Conservation (phyloP, 2,329 filamentous ascomycete genomes). For the Fusarium mangiferae region DNA sequence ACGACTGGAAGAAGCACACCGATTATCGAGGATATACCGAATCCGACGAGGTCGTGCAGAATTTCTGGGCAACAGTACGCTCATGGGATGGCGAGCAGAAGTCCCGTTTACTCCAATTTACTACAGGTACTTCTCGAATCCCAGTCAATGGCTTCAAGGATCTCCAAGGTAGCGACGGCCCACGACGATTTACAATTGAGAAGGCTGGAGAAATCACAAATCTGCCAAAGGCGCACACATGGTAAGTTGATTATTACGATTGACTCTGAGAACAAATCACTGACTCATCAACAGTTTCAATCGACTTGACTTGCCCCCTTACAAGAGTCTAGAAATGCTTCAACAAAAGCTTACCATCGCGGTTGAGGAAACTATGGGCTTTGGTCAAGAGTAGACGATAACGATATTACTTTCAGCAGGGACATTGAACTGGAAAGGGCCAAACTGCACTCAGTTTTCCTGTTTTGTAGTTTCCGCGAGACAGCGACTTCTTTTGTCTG, state of each 20-base stretch:
- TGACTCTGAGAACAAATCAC: conserved; percentile 13
- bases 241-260: conserved; percentile 68
- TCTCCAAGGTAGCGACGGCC: conserved; percentile 95
- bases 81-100: conserved; percentile 99
- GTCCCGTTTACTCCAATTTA: conserved; percentile 93
- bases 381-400: conserved; percentile 86
- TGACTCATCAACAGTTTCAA: conserved; percentile 77
- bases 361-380: conserved; percentile 98
- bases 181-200: conserved; percentile 95
- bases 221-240: conserved; percentile 96
- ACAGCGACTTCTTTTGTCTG: conserved; percentile 29
- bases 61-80: conserved; percentile 98
- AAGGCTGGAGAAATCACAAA: conserved; percentile 93
- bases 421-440: conserved; percentile 21
- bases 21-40: conserved; percentile 99
- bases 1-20: conserved; percentile 99
- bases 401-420: conserved; percentile 31
- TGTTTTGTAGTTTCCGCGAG: conserved; percentile 32
- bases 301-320: conserved; percentile 91
- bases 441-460: conserved; percentile 17
- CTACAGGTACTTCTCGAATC: conserved; percentile 96
- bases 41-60: conserved; percentile 94
- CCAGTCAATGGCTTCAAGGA: conserved; percentile 99
- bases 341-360: conserved; percentile 94
- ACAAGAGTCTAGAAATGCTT: conserved; percentile 87